Conservation (phyloP, 108 stramenopile species). For the Pseudonitzschia delicatissima region DNA sequence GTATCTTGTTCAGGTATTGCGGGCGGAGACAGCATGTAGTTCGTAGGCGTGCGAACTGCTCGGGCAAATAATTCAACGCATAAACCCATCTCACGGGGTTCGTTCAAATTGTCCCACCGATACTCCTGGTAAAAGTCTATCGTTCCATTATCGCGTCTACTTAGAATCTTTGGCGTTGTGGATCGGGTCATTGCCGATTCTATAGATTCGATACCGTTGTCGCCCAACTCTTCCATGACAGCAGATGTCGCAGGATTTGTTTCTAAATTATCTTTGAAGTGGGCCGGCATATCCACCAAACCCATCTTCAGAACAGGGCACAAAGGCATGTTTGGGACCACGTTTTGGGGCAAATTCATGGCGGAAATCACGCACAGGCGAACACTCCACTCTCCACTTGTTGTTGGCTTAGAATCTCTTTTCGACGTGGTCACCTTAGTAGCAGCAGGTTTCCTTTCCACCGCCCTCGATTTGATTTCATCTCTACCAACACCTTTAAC, state of each 20-base stretch:
- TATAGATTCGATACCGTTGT: conserved; percentile 19
- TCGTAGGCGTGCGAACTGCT: conserved; percentile 40
- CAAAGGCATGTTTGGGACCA: conserved; percentile 64
- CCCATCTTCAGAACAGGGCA: conserved; percentile 77
- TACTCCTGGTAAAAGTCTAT: conserved; percentile 81
- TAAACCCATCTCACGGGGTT: conserved; percentile 45
- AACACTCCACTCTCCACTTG: conserved; percentile 41
- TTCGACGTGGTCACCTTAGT: background rate
- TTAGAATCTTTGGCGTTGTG: conserved; percentile 39
- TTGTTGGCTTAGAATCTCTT: background rate
- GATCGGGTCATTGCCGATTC: conserved; percentile 31
- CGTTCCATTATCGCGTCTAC: conserved; percentile 49
- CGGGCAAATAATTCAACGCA: conserved; percentile 52
- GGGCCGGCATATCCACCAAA: conserved; percentile 30
- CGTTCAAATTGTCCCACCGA: conserved; percentile 60
- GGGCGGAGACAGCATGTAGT: conserved; percentile 34
- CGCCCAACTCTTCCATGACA: conserved; percentile 17
- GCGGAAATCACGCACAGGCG: conserved; percentile 63
- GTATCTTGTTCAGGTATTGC: conserved; percentile 6
- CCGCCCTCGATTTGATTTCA: background rate
- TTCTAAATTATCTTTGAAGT: background rate
- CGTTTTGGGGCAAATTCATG: conserved; percentile 62
- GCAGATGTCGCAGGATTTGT: background rate
- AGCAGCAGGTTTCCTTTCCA: background rate
- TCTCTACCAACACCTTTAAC: background rate